Evolutionary conservation across 345 rosid species (phyloP), one percentile per base, ranked within the genome.

Genomic region (Corchorus capsularis): DNA sequence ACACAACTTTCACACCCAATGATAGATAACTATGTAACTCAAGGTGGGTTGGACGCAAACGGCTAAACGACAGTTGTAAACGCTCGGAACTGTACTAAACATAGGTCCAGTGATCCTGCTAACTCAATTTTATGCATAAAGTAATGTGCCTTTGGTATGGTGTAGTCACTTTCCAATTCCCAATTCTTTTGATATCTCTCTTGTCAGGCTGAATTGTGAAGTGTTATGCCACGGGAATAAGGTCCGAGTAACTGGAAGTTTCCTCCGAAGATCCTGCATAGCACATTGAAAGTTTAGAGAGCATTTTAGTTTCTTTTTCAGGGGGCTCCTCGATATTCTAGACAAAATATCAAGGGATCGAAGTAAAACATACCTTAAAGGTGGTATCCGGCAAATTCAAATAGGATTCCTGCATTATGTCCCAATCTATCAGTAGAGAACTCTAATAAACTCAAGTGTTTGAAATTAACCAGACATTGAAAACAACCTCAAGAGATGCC

Each of bases 221-320:
- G 97, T 88, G 87, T 89, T 87, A 55, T 94, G 96, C 99, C 98
- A 94, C 41, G 98, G 98, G 84, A 96, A 96, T 60, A 91, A 80
- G 73, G 97, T 96, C 50, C 97, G 88, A 66, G 98, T 96, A 63
- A 94, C 98, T 0, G 98, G 99, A 69, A 94, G 99, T 89, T 94
- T 94, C 84, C 99, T 85, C 75, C 98, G 85, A n/a, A 96, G 89
- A 79, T 96, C 99, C 98, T 96, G 88, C 81, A 80, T 63, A 43
- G 20, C 37, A 54, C 50, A 37, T 62, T 62, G 49, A 55, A 15
- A 15, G 14, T 65, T 52, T 6, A 62, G 63, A 67, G 47, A 56
- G 32, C 19, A 60, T 22, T 34, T 22, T 34, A 53, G 65, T 45
- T 68, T 6, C 20, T 11, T 70, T 34, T 35, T 20, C 16, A 53